These are phyloP conservation scores for Betula pendula DNA, from an alignment of 306 rosid genomes.

Conservation along the genomic window DNA sequence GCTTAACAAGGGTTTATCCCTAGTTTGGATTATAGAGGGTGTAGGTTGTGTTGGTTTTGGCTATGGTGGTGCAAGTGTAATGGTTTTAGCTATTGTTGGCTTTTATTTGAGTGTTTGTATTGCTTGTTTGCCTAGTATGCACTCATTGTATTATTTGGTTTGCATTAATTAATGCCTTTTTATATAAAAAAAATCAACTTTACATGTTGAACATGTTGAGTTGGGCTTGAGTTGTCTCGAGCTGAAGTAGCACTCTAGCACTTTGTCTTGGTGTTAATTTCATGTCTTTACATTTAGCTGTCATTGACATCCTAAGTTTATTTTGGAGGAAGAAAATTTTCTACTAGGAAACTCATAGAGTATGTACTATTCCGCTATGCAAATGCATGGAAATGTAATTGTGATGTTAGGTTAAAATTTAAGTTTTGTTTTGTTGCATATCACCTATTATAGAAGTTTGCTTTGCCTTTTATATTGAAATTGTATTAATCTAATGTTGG, in stretches of 20 bases:
- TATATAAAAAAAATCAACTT: background rate
- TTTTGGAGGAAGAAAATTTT: background rate
- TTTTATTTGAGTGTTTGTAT: background rate
- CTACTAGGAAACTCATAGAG: background rate
- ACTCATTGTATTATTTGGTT: background rate
- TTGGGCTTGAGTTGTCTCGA: background rate
- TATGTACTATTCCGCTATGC: background rate
- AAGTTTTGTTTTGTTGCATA: background rate
- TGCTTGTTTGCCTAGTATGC: background rate
- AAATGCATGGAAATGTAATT: background rate
- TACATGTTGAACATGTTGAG: background rate
- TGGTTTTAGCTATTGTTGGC: background rate
- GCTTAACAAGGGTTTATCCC: background rate
- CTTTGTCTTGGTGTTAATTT: background rate
- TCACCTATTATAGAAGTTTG: background rate
- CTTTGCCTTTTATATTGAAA: background rate
- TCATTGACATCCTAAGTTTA: background rate
- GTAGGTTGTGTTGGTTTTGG: background rate
- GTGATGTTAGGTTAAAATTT: background rate
- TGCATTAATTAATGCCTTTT: background rate
- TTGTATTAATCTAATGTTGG: background rate
- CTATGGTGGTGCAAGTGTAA: background rate
- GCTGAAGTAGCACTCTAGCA: conserved; percentile 2
- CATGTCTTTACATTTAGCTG: background rate
- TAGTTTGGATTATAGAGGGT: background rate